These are phyloP conservation scores for Cladosporium sp. DNA, from an alignment of 2,329 filamentous ascomycete genomes.

Conservation along the genomic window DNA sequence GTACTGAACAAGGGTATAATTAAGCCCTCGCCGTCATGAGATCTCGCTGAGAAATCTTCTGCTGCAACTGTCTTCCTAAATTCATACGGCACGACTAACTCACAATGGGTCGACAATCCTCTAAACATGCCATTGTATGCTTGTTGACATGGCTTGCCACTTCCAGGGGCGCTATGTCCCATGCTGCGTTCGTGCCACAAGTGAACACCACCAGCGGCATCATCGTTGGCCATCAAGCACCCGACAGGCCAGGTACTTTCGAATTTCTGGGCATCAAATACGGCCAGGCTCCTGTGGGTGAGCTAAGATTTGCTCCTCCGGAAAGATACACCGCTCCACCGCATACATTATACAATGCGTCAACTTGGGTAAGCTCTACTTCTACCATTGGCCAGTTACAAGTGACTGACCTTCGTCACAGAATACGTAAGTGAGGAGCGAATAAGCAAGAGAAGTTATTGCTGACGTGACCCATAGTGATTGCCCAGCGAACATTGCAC, in stretches of 20 bases:
- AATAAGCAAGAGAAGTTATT: background rate
- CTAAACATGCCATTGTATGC: background rate
- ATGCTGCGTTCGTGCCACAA: background rate
- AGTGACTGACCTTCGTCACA: background rate
- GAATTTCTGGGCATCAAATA: conserved; percentile 41
- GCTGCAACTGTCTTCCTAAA: background rate
- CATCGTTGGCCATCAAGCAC: background rate
- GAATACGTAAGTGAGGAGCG: background rate
- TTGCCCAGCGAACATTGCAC: conserved; percentile 25
- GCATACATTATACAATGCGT: conserved; percentile 16
- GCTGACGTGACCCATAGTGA: conserved; percentile 10
- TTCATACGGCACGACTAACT: background rate
- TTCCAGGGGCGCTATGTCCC: background rate
- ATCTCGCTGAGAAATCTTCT: background rate
- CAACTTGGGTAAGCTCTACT: conserved; percentile 4
- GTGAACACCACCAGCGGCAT: conserved; percentile 5
- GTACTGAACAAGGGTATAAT: background rate
- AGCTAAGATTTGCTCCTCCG: conserved; percentile 36
- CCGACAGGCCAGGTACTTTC: background rate
- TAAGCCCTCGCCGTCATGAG: background rate
- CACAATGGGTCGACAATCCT: background rate
- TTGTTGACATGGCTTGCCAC: background rate
- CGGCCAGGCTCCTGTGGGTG: conserved; percentile 37
- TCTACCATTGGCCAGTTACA: background rate
- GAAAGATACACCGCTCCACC: background rate